Evolutionary conservation across 2,329 filamentous ascomycete species (phyloP).

Genomic region (Cercospora sojina): DNA sequence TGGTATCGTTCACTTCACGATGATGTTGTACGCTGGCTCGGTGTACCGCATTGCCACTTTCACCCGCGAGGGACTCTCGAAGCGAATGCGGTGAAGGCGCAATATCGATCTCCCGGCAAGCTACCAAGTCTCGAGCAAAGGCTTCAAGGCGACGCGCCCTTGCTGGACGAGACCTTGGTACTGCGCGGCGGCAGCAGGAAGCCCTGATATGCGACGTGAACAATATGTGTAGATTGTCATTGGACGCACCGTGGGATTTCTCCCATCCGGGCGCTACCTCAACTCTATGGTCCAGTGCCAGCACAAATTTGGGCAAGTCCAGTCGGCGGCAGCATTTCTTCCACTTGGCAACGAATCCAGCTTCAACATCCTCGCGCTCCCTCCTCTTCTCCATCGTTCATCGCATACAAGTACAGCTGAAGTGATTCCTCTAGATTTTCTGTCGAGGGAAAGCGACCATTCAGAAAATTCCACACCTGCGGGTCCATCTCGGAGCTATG

Average conservation of each 20-base stretch:
- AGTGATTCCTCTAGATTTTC: not conserved
- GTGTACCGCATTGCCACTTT: not conserved
- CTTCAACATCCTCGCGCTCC: not conserved
- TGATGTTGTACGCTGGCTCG: not conserved
- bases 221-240: not conserved
- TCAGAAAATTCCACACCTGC: slow-evolving; percentile 16
- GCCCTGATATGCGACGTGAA: not conserved
- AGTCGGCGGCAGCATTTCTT: not conserved
- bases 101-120: not conserved
- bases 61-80: not conserved
- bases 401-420: not conserved
- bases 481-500: slow-evolving; percentile 13
- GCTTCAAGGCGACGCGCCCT: not conserved
- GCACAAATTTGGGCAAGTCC: not conserved
- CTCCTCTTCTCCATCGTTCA: not conserved
- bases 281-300: not conserved
- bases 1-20: not conserved
- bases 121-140: not conserved
- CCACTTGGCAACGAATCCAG: not conserved
- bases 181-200: not conserved
- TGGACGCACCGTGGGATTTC: not conserved
- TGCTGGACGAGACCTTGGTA: not conserved
- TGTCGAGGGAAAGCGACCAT: not conserved
- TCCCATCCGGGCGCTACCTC: not conserved
- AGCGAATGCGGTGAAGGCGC: not conserved